These are phyloP conservation scores for Cladophialophora immunda DNA, from an alignment of 2,329 filamentous ascomycete species.

Conservation along the genomic window DNA sequence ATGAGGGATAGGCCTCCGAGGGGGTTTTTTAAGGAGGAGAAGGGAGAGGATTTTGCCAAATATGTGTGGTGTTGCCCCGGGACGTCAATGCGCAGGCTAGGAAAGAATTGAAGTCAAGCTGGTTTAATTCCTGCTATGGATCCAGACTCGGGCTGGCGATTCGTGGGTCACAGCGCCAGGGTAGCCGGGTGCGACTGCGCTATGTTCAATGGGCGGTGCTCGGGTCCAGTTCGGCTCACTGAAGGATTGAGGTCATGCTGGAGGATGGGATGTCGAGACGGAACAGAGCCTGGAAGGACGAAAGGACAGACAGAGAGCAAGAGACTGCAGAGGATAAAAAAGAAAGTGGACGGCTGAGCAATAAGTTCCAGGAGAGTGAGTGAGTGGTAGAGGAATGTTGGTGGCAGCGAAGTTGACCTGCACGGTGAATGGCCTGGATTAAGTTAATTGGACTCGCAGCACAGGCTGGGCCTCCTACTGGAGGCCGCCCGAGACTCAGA, in stretches of 20 bases:
- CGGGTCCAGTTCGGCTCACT: slow-evolving; percentile 9
- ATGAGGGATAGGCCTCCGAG: slow-evolving; percentile 32
- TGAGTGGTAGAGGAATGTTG: slow-evolving; percentile 5
- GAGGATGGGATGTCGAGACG: background rate
- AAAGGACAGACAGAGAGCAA: slow-evolving; percentile 5
- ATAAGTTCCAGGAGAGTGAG: background rate
- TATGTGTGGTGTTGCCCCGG: slow-evolving; percentile 35
- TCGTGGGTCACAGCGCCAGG: slow-evolving; percentile 35
- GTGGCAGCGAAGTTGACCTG: slow-evolving; percentile 2
- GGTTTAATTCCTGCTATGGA: slow-evolving; percentile 32
- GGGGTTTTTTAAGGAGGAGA: slow-evolving; percentile 32
- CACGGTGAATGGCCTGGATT: slow-evolving; percentile 7
- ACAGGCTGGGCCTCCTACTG: background rate
- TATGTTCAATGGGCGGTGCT: slow-evolving; percentile 24
- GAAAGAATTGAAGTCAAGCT: slow-evolving; percentile 32
- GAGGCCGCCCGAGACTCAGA: slow-evolving; percentile 6
- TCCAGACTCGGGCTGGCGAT: slow-evolving; percentile 29
- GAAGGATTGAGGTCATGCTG: slow-evolving; percentile 17
- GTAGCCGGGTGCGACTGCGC: slow-evolving; percentile 29
- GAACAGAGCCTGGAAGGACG: background rate
- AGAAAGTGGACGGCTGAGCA: background rate
- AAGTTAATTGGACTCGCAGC: slow-evolving; percentile 9
- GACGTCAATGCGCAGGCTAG: slow-evolving; percentile 39
- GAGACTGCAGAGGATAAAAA: background rate
- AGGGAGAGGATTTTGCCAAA: slow-evolving; percentile 33